phyloP scores from a whole-genome alignment of 306 rosid genomes.

The Alnus rubra region DNA sequence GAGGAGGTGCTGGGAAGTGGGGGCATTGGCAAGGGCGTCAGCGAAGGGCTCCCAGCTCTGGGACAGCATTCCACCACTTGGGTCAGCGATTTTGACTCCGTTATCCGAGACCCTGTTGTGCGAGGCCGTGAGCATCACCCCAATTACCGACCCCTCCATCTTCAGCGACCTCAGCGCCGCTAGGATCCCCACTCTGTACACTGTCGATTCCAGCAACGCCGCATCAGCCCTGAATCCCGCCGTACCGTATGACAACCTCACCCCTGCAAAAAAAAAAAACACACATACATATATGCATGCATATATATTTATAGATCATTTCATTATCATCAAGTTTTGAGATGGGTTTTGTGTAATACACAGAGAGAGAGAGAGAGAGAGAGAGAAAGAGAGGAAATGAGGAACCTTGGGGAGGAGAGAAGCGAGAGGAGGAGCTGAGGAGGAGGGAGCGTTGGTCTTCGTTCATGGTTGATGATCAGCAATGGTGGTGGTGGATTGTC shows the following conservation, averaged over 20 bases:
- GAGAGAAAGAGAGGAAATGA: neutral
- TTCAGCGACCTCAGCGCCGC: constrained; percentile 75
- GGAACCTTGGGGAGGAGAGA: constrained; percentile 60
- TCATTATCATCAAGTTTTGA: neutral
- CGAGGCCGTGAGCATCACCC: constrained; percentile 89
- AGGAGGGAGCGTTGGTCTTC: constrained; percentile 60
- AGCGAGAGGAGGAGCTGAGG: constrained; percentile 52
- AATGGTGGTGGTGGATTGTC: neutral
- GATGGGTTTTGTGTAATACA: neutral
- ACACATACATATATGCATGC: neutral
- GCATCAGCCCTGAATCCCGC: constrained; percentile 90
- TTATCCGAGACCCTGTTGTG: constrained; percentile 84
- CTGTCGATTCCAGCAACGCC: constrained; percentile 58
- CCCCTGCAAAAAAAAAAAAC: constrained; percentile 37
- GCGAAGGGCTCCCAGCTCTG: constrained; percentile 96
- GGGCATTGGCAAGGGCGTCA: constrained; percentile 67
- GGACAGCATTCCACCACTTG: constrained; percentile 80
- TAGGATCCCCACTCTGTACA: constrained; percentile 69
- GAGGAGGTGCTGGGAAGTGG: constrained; percentile 59
- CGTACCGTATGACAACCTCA: constrained; percentile 74
- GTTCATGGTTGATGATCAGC: constrained; percentile 44
- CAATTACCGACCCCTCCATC: constrained; percentile 55
- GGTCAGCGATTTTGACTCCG: constrained; percentile 88
- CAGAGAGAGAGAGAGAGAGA: neutral
- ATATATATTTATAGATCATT: no score